phyloP scores from a whole-genome alignment of 78 protist genomes.

The Dictyostelium firmibasis region DNA sequence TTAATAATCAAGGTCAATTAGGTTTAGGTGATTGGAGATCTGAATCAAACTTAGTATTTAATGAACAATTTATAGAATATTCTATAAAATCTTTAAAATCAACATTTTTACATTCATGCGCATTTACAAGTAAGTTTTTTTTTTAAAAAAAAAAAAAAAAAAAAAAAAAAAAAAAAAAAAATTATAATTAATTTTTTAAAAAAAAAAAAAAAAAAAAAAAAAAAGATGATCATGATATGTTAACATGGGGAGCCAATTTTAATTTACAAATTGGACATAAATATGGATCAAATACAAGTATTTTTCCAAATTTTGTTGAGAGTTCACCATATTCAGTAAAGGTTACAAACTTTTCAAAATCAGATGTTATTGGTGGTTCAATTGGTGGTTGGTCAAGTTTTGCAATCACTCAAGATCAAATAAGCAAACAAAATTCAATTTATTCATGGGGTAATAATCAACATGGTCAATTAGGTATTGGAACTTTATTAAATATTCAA shows the following conservation, averaged over 20 bases:
- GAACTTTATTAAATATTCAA: slow-evolving; percentile 11
- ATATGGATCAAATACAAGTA: slow-evolving; percentile 11
- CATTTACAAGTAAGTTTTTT: slow-evolving; percentile 20
- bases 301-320: slow-evolving; percentile 52
- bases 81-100: slow-evolving; percentile 41
- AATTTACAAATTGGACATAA: slow-evolving; percentile 66
- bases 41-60: neutral
- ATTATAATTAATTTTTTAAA: neutral
- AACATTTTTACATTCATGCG: slow-evolving; percentile 26
- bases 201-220: neutral
- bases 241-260: slow-evolving; percentile 68
- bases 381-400: slow-evolving; percentile 57
- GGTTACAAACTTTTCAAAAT: neutral
- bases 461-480: slow-evolving; percentile 55
- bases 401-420: neutral
- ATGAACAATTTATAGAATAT: slow-evolving; percentile 9
- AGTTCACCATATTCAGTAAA: slow-evolving; percentile 36
- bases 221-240: slow-evolving; percentile 28
- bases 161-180: neutral
- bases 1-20: slow-evolving; percentile 61
- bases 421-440: neutral
- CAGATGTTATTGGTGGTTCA: neutral
- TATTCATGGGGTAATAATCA: slow-evolving; percentile 57
- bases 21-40: slow-evolving; percentile 50
- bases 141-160: neutral